Conservation (phyloP, 352 stramenopile genomes). For the Poterioochromonas sp. region DNA sequence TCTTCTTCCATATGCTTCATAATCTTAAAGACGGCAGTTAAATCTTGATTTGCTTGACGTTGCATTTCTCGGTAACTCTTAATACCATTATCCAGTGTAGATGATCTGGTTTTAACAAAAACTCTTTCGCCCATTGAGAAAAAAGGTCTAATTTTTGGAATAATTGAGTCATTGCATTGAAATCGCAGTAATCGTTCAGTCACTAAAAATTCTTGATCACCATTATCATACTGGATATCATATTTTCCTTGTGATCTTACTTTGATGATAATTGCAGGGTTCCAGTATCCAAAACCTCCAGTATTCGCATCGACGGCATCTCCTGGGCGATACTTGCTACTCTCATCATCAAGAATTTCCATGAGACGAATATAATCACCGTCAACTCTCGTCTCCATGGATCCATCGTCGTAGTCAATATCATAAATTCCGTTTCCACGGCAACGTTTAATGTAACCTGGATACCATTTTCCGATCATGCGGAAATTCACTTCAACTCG, state of each 20-base stretch:
- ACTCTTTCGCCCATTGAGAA: conserved; percentile 4
- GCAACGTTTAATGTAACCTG: not conserved
- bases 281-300: conserved; percentile 18
- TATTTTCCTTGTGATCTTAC: not conserved
- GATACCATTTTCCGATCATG: not conserved
- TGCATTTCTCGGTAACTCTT: not conserved
- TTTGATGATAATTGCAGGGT: not conserved
- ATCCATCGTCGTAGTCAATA: conserved; percentile 13
- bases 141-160: not conserved
- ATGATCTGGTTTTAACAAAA: not conserved
- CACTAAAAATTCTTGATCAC: not conserved
- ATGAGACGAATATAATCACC: not conserved
- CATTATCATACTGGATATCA: conserved; percentile 19
- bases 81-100: not conserved
- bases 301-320: conserved; percentile 1
- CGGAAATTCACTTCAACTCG: conserved; percentile 2
- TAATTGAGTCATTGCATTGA: not conserved
- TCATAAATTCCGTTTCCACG: conserved; percentile 22
- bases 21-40: not conserved
- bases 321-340: not conserved
- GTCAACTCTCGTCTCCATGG: conserved; percentile 5
- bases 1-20: not conserved
- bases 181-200: not conserved
- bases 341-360: not conserved
- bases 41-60: not conserved